Conservation (phyloP, 176 grass and related monocot species). For the Metroxylon sagu region DNA sequence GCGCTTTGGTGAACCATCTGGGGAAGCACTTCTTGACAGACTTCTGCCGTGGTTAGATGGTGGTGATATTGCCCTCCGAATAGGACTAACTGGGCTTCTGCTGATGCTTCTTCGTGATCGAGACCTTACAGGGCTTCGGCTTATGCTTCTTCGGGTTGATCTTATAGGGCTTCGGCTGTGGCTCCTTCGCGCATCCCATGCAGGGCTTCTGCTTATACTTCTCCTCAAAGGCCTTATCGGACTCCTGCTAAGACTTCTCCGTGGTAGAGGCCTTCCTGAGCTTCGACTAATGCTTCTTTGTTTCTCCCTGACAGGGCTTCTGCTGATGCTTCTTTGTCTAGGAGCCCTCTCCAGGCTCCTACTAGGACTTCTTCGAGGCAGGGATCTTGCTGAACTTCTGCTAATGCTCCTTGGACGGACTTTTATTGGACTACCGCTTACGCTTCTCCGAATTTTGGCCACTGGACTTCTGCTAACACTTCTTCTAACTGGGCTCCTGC, state of each 20-base stretch:
- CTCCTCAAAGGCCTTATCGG: constrained; percentile 13
- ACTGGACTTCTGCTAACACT: constrained; percentile 36
- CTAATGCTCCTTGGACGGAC: constrained; percentile 23
- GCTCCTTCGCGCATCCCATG: constrained; percentile 34
- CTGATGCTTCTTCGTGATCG: constrained; percentile 2
- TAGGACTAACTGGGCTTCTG: constrained; percentile 18
- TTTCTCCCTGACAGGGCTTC: constrained; percentile 37
- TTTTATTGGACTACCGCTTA: constrained; percentile 66
- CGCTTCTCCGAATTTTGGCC: constrained; percentile 6
- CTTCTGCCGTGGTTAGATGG: constrained; percentile 61
- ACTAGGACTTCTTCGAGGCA: constrained; percentile 45
- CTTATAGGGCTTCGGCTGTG: constrained; percentile 63
- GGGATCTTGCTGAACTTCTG: constrained; percentile 54
- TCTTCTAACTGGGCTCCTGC: constrained; percentile 39
- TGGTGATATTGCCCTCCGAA: constrained; percentile 53
- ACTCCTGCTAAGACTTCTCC: constrained; percentile 33
- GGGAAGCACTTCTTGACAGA: constrained; percentile 76
- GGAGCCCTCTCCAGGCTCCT: constrained; percentile 39
- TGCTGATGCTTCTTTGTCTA: constrained; percentile 33
- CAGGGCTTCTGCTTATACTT: constrained; percentile 53
- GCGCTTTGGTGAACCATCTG: constrained; percentile 79
- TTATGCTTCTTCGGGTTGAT: constrained; percentile 53
- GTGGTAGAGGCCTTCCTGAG: constrained; percentile 31
- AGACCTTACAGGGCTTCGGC: constrained; percentile 58
- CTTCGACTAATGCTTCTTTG: constrained; percentile 44